Evolutionary conservation across 345 rosid genomes (phyloP).

Genomic region (Eutrema yunnanense): DNA sequence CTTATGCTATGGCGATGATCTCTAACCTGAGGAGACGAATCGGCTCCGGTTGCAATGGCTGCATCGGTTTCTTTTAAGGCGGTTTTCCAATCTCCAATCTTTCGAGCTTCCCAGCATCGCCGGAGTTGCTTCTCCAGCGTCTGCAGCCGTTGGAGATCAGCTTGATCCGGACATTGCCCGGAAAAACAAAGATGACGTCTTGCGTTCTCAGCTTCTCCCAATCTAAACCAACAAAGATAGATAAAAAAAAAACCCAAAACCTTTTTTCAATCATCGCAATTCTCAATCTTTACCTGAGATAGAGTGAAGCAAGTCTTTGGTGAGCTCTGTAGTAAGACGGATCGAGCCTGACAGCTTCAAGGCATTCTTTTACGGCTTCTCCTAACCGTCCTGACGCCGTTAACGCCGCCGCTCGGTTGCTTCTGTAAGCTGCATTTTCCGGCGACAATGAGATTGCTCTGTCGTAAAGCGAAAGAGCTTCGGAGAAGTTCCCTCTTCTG

Average conservation of each 20-base stretch:
- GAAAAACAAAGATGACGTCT: conserved; percentile 51
- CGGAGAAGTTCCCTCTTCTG: conserved; percentile 57
- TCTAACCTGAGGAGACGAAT: conserved; percentile 74
- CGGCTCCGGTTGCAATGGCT: conserved; percentile 70
- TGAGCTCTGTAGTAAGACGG: conserved; percentile 68
- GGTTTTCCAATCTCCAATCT: conserved; percentile 71
- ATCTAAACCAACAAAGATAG: conserved; percentile 38
- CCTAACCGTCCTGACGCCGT: conserved; percentile 58
- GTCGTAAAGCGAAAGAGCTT: conserved; percentile 68
- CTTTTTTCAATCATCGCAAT: neutral
- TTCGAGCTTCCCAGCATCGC: conserved; percentile 67
- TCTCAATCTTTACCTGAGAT: conserved; percentile 44
- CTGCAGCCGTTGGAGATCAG: conserved; percentile 68
- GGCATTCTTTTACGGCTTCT: conserved; percentile 81
- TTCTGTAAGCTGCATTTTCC: conserved; percentile 62
- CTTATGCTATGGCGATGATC: neutral
- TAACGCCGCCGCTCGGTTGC: conserved; percentile 89
- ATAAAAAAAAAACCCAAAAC: neutral
- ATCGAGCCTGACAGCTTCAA: conserved; percentile 79
- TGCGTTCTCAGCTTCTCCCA: conserved; percentile 74
- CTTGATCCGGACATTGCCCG: conserved; percentile 64
- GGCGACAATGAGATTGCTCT: conserved; percentile 72
- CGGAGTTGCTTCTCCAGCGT: conserved; percentile 71
- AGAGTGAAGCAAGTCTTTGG: conserved; percentile 74
- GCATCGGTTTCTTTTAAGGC: conserved; percentile 66